Evolutionary conservation across 345 rosid genomes (phyloP).

Genomic region (Nephelium lappaceum): DNA sequence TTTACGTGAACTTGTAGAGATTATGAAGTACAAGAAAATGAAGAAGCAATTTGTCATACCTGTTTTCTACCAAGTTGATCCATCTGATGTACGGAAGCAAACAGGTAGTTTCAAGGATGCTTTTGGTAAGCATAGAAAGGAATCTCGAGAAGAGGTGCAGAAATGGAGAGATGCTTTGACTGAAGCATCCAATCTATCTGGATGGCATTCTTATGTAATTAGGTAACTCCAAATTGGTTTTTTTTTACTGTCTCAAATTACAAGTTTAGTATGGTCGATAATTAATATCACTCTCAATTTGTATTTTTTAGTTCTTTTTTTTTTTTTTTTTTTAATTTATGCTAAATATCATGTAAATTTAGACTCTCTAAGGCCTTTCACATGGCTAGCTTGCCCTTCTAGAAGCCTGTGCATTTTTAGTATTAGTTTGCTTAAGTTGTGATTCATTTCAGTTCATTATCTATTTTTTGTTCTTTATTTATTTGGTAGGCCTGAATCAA

Average conservation of each 20-base stretch:
- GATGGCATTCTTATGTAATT: conserved; percentile 13
- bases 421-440: neutral
- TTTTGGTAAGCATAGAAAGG: conserved; percentile 24
- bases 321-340: too few species aligned
- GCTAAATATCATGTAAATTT: too few species aligned
- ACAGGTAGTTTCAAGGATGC: conserved; percentile 30
- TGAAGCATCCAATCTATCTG: conserved; percentile 11
- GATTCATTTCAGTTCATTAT: neutral
- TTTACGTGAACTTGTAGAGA: neutral
- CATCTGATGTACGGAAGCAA: conserved; percentile 32
- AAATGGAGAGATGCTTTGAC: conserved; percentile 30
- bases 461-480: neutral
- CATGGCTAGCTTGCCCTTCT: too few species aligned
- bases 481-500: neutral
- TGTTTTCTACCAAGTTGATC: conserved; percentile 7
- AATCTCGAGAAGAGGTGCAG: conserved; percentile 5
- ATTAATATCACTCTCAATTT: too few species aligned
- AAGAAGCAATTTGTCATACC: conserved; percentile 37
- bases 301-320: too few species aligned
- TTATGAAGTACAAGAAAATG: conserved; percentile 20
- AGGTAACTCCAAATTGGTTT: neutral
- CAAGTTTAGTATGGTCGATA: too few species aligned
- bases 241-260: neutral
- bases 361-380: too few species aligned
- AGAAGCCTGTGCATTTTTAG: neutral